phyloP scores from a whole-genome alignment of 345 rosid species.

The Hibiscus mutabilis region DNA sequence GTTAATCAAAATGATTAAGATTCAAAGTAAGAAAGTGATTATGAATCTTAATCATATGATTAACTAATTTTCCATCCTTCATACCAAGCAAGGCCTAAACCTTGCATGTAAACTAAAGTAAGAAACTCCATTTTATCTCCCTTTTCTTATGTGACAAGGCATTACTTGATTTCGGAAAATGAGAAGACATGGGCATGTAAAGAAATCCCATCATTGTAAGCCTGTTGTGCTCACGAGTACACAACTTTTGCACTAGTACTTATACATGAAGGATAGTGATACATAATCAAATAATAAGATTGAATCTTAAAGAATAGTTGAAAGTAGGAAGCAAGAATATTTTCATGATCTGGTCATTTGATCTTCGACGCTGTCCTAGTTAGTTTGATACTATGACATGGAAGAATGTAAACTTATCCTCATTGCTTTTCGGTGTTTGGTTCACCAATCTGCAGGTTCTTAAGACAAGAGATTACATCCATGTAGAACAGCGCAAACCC shows the following conservation, averaged over 20 bases:
- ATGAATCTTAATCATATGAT: too few relatives aligned
- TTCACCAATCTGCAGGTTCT: constrained; percentile 50
- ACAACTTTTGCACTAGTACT: background rate
- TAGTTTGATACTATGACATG: background rate
- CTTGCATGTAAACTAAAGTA: background rate
- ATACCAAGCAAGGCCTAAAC: too few relatives aligned
- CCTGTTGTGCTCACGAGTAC: background rate
- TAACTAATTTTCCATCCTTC: too few relatives aligned
- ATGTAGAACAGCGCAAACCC: constrained; percentile 71
- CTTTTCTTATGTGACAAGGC: background rate
- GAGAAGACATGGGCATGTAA: background rate
- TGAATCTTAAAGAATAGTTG: background rate
- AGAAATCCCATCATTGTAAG: background rate
- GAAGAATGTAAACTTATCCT: background rate
- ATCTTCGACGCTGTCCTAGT: background rate
- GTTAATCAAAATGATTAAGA: too few relatives aligned
- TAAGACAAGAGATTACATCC: constrained; percentile 86
- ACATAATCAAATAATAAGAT: background rate
- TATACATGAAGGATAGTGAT: background rate
- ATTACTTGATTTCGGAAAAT: background rate
- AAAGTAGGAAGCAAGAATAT: background rate
- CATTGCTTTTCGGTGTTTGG: background rate
- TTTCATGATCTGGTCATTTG: background rate
- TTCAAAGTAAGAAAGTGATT: too few relatives aligned
- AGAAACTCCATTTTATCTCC: background rate